Evolutionary conservation across 257 asterid species (phyloP).

Genomic region (Petunia axillaris): DNA sequence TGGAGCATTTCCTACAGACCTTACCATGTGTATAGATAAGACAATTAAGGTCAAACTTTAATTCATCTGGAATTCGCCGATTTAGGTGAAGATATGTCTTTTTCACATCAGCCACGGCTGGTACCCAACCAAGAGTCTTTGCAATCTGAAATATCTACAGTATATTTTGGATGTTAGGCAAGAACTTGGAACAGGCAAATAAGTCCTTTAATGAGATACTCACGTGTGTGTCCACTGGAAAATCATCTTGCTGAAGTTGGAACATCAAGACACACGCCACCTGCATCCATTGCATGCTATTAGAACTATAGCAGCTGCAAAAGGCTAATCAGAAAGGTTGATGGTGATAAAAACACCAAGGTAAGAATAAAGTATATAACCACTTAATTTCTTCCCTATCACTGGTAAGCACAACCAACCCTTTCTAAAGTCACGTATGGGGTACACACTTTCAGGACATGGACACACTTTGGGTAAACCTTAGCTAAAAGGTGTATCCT

Average conservation of each 20-base stretch:
- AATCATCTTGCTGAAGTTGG: conserved; percentile 79
- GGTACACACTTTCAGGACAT: neutral
- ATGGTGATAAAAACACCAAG: neutral
- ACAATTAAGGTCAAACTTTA: conserved; percentile 85
- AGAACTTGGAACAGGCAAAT: conserved; percentile 6
- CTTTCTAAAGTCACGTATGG: neutral
- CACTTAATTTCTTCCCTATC: neutral
- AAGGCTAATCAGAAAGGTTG: neutral
- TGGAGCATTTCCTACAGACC: conserved; percentile 67
- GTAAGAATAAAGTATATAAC: neutral
- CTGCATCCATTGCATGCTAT: conserved; percentile 48
- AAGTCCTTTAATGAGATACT: conserved; percentile 30
- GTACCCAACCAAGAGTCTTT: conserved; percentile 77
- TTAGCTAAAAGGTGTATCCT: too few species aligned
- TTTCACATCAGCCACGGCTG: conserved; percentile 57
- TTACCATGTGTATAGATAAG: conserved; percentile 88
- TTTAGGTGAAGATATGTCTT: conserved; percentile 77
- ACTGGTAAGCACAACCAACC: neutral
- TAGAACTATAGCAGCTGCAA: conserved; percentile 23
- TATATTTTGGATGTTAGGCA: conserved; percentile 16
- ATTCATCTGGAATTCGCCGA: conserved; percentile 64
- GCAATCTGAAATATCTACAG: conserved; percentile 79
- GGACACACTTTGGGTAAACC: neutral
- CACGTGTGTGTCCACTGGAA: conserved; percentile 91
- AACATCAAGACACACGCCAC: conserved; percentile 92